Percentiles rank a stretch among this genome's conserved stretches.
Conservation (phyloP, 176 grass and related monocot species). For the Otatea glauca region DNA sequence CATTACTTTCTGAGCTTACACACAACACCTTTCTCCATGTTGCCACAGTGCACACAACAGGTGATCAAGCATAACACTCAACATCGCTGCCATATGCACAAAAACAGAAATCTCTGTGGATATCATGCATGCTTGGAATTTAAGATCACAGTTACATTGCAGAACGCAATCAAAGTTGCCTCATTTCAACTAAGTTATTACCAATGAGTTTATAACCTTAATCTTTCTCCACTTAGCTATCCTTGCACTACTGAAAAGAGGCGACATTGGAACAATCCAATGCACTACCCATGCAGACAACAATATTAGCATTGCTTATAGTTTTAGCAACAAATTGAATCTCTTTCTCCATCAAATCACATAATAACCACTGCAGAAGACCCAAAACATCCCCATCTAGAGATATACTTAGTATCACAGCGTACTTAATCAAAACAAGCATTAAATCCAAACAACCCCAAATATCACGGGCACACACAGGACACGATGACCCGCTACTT, state of each 20-base stretch:
- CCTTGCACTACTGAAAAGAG: neutral
- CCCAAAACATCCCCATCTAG: slow-evolving; percentile 1
- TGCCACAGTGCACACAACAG: no score
- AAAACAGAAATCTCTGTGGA: neutral
- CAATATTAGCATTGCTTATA: neutral
- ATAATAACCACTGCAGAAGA: neutral
- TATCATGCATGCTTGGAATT: slow-evolving; percentile 9
- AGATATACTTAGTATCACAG: neutral
- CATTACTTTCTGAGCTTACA: no score
- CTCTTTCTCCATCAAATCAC: slow-evolving; percentile 7
- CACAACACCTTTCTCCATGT: no score
- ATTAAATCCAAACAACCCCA: neutral
- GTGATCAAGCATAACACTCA: neutral
- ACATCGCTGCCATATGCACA: neutral
- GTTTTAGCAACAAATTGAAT: neutral
- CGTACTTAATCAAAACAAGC: neutral
- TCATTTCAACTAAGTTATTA: slow-evolving; percentile 4
- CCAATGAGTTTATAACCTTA: slow-evolving; percentile 5
- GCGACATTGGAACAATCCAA: neutral
- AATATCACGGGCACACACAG: neutral
- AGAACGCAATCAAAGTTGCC: neutral
- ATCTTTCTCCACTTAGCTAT: slow-evolving; percentile 4
- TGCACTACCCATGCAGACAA: slow-evolving; percentile 12
- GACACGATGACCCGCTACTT: neutral
- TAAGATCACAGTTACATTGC: neutral